Conservation (phyloP, 1,284 basidiomycete species). For the Rhodotorula glutinis region DNA sequence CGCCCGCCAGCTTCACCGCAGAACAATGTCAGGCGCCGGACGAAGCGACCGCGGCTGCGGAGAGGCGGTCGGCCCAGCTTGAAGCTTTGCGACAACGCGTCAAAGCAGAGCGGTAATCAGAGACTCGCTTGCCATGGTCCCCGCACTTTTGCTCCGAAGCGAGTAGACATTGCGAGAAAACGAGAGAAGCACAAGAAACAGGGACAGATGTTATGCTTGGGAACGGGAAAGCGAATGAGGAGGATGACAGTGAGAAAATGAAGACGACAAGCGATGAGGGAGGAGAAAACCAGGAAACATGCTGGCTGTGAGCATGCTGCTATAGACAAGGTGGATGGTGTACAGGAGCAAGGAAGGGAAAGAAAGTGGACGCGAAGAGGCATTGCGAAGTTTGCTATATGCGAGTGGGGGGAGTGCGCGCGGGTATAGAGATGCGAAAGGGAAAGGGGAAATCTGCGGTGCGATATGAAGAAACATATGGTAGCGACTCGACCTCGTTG, state of each 20-base stretch:
- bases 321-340: background rate
- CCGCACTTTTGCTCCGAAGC: too few relatives aligned
- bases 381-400: background rate
- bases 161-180: background rate
- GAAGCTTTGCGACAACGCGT: background rate
- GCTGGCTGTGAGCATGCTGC: background rate
- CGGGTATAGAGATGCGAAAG: background rate
- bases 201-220: background rate
- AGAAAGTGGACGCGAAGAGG: background rate
- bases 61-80: background rate
- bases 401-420: background rate
- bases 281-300: background rate
- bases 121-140: too few relatives aligned
- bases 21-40: background rate
- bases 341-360: background rate
- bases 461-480: too few relatives aligned
- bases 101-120: background rate
- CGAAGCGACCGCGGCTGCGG: background rate
- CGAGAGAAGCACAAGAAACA: conserved; percentile 4
- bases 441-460: too few relatives aligned
- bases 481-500: too few relatives aligned
- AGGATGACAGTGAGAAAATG: background rate
- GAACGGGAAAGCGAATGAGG: background rate
- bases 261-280: background rate
- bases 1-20: background rate